Conservation (phyloP, 2,329 filamentous ascomycete species). For the Aureobasidium lini region DNA sequence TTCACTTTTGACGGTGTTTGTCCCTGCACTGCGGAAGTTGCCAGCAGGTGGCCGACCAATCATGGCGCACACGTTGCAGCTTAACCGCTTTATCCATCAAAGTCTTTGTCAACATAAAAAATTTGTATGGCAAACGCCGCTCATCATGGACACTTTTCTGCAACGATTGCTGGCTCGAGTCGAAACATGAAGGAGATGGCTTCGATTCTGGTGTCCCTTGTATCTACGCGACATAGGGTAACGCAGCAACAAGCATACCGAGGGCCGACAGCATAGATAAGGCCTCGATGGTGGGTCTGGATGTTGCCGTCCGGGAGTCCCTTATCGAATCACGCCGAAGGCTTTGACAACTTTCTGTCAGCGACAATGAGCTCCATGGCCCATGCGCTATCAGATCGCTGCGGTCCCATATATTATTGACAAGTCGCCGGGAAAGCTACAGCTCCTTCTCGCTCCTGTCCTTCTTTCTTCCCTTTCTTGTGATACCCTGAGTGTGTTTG, state of each 20-base stretch:
- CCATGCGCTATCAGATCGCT: conserved; percentile 10
- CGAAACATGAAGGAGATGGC: not conserved
- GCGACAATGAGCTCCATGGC: not conserved
- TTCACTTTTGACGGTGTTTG: not conserved
- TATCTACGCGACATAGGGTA: not conserved
- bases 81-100: not conserved
- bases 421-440: conserved; percentile 2
- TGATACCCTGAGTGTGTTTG: conserved; percentile 10
- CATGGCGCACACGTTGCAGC: conserved; percentile 1
- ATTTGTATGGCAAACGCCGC: conserved; percentile 2
- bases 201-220: not conserved
- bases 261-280: conserved; percentile 9
- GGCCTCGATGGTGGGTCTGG: conserved; percentile 11
- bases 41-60: not conserved
- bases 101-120: conserved; percentile 3
- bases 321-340: conserved; percentile 13
- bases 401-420: conserved; percentile 8
- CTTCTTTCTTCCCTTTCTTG: conserved; percentile 11
- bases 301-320: conserved; percentile 5
- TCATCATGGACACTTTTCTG: not conserved
- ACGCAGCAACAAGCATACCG: not conserved
- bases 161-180: too few relatives aligned
- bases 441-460: not conserved
- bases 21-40: conserved; percentile 10
- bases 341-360: conserved; percentile 13